Percentiles rank a stretch among this genome's conserved stretches.
phyloP scores from a whole-genome alignment of 177 flowering plant species.

The Vitis hybrid region DNA sequence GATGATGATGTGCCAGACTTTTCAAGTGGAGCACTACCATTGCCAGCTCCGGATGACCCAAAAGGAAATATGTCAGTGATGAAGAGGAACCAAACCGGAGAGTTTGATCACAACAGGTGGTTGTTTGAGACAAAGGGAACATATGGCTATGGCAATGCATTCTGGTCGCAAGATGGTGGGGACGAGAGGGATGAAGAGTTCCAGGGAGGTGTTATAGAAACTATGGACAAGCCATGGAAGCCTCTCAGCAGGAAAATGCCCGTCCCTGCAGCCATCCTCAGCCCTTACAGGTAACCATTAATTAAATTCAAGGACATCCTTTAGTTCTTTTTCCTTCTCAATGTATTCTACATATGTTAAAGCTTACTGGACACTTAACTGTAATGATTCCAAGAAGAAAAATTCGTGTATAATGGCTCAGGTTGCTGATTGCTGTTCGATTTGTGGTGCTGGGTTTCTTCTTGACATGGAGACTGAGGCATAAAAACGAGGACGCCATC shows the following conservation, averaged over 20 bases:
- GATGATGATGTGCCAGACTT: conserved; percentile 42
- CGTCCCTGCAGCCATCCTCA: conserved; percentile 67
- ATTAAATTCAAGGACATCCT: too few relatives aligned
- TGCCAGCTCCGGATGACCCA: conserved; percentile 23
- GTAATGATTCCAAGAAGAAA: too few relatives aligned
- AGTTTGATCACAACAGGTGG: conserved; percentile 93
- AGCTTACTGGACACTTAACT: too few relatives aligned
- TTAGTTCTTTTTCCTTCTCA: too few relatives aligned
- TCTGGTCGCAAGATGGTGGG: conserved; percentile 53
- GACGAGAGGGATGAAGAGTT: conserved; percentile 40
- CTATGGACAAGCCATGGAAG: conserved; percentile 72
- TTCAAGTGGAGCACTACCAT: conserved; percentile 37
- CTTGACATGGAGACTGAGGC: conserved; percentile 68
- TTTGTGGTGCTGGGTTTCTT: conserved; percentile 57
- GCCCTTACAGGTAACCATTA: conserved; percentile 78
- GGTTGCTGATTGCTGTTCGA: conserved; percentile 67
- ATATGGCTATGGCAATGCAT: conserved; percentile 91
- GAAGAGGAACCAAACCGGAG: conserved; percentile 83
- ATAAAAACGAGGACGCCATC: conserved; percentile 72
- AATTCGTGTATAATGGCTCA: conserved; percentile 16
- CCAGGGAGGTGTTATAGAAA: conserved; percentile 24
- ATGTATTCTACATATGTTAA: too few relatives aligned
- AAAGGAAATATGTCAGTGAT: conserved; percentile 48
- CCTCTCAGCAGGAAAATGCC: conserved; percentile 74
- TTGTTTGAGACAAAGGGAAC: conserved; percentile 90